Evolutionary conservation across 2,329 filamentous ascomycete species (phyloP).

Genomic region (Cladophialophora psammophila): DNA sequence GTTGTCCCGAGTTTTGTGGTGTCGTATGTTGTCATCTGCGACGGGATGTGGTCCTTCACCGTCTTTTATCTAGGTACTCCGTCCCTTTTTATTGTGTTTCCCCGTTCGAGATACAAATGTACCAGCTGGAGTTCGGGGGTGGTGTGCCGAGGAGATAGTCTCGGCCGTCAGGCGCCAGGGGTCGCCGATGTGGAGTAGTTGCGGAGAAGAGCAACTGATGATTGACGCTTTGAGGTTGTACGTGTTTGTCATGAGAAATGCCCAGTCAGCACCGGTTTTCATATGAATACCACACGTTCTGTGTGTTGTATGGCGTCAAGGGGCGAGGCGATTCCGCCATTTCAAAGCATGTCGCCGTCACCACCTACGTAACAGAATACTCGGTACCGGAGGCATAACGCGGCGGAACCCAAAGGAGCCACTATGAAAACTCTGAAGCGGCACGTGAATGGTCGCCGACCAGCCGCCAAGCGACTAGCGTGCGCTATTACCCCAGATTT

Average conservation of each 20-base stretch:
- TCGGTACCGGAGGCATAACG: background rate
- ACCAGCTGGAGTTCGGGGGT: constrained; percentile 2
- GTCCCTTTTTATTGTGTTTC: background rate
- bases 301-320: constrained; percentile 13
- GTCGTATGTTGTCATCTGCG: background rate
- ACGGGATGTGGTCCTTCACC: background rate
- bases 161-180: background rate
- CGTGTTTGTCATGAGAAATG: constrained; percentile 31
- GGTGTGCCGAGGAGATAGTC: constrained; percentile 18
- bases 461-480: background rate
- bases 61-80: background rate
- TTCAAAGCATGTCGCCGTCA: background rate
- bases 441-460: constrained; percentile 22
- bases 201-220: constrained; percentile 22
- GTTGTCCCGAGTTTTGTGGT: background rate
- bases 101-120: background rate
- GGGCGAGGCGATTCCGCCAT: constrained; percentile 4
- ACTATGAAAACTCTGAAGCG: constrained; percentile 21
- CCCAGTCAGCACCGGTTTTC: background rate
- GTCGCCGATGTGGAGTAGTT: constrained; percentile 6
- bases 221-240: constrained; percentile 25
- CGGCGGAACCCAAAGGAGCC: too few relatives aligned
- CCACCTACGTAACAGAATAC: background rate
- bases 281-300: background rate
- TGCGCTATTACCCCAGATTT: constrained; percentile 16